These are phyloP conservation scores for Prinsepia uniflora DNA, from an alignment of 306 rosid species.

Conservation along the genomic window DNA sequence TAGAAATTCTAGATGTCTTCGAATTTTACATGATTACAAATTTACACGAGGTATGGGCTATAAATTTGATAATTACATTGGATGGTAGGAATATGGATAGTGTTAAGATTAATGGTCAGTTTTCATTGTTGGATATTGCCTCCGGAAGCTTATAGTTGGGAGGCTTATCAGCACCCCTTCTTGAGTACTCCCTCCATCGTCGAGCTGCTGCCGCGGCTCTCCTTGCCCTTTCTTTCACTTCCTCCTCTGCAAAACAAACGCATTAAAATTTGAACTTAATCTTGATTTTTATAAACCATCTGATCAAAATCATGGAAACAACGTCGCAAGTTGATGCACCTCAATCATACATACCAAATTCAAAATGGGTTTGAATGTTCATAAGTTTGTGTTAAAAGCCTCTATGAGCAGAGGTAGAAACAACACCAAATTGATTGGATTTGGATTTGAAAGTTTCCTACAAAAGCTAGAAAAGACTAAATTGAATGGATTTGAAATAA, in stretches of 20 bases:
- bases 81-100: slow-evolving; percentile 11
- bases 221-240: slow-evolving; percentile 62
- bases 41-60: background rate
- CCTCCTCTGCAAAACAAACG: slow-evolving; percentile 52
- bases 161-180: slow-evolving; percentile 76
- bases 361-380: background rate
- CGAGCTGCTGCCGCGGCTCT: slow-evolving; percentile 88
- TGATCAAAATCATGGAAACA: background rate
- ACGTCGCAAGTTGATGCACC: too few relatives aligned
- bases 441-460: too few relatives aligned
- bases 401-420: background rate
- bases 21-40: slow-evolving; percentile 9
- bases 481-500: too few relatives aligned
- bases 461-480: too few relatives aligned
- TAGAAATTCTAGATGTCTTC: background rate
- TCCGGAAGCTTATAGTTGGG: slow-evolving; percentile 87
- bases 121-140: slow-evolving; percentile 43
- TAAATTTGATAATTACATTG: slow-evolving; percentile 34
- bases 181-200: slow-evolving; percentile 95
- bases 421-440: too few relatives aligned
- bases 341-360: background rate
- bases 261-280: background rate
- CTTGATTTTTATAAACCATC: background rate
- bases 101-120: slow-evolving; percentile 32
- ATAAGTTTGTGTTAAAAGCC: background rate